A percentile compares a stretch with the other conserved stretches of the same genome.
Conservation (phyloP, 371 early-diverging fungal genomes). For the Mortierella sp. region DNA sequence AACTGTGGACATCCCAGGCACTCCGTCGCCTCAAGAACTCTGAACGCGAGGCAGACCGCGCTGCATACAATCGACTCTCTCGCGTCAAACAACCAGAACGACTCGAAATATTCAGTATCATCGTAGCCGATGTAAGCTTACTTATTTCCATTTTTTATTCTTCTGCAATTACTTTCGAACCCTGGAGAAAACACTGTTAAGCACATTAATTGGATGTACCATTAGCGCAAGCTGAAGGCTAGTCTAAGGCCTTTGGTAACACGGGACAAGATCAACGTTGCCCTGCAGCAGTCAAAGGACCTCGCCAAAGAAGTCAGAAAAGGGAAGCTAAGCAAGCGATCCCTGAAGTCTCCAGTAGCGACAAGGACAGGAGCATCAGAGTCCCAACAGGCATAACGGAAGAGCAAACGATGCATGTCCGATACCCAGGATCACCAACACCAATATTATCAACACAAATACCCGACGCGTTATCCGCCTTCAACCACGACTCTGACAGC, state of each 20-base stretch:
- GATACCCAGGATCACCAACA: background rate
- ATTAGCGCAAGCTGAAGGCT: background rate
- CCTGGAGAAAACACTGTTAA: background rate
- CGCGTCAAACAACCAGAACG: background rate
- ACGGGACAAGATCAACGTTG: background rate
- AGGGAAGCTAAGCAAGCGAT: background rate
- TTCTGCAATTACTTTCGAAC: background rate
- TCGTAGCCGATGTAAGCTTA: background rate
- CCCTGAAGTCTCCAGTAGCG: background rate
- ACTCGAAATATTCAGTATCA: background rate
- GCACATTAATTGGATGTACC: background rate
- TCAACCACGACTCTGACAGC: background rate
- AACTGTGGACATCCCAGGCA: slow-evolving; percentile 5
- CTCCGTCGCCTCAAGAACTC: background rate
- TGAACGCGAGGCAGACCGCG: background rate
- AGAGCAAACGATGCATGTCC: background rate
- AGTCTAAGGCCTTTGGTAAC: background rate
- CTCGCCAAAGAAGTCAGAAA: background rate
- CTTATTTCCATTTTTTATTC: background rate
- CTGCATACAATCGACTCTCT: slow-evolving; percentile 2
- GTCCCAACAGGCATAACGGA: background rate
- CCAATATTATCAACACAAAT: background rate
- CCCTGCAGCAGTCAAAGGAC: background rate
- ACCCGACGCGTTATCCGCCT: background rate
- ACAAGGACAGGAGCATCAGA: background rate